Evolutionary conservation across 352 stramenopile genomes (phyloP), one percentile per base, ranked within the genome.

Genomic region (Plasmopara viticola): DNA sequence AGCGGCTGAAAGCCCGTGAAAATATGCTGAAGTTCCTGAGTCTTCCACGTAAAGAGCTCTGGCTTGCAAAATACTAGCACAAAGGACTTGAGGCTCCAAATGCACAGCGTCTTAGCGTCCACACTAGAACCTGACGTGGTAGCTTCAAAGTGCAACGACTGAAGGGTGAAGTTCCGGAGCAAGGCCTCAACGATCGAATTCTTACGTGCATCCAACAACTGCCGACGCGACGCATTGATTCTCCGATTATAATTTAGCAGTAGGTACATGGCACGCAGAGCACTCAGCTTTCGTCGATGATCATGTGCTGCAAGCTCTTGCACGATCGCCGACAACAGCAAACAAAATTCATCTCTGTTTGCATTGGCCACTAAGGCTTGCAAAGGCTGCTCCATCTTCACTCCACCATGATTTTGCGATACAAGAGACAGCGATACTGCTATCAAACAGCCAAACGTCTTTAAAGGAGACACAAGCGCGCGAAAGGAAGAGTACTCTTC

Each of bases 11-110:
- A 89, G 4, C 68, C 77, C 7, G 65, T 54, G 30, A 92, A 84
- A 25, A 85, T 56, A 18, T 85, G 69, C n/a, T 79, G 67, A 29
- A 94, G 58, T 51, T 94, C 81, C 25, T 81, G 60, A 0, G 61
- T 64, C 62, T 86, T 83, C 84, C 84, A 92, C 14, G 78, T 74
- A 51, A 92, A 94, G 17, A 90, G 56, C 49, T 92, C 84, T 0
- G 77, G 62, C 46, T 89, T 94, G 56, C 67, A 83, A 45, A 87
- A 91, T 34, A 87, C 62, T 6, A 86, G 60, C 43, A 77, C 72
- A 25, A 92, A 84, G 6, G 66, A 67, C 33, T 78, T 73, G 35
- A 89, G 59, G 12, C 72, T 87, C 66, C 66, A 86, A 10, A 83
- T 48, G 5, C 58, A 62, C 14, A 83, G 45, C 18, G 12, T 37